Evolutionary conservation across 371 early-diverging fungal genomes (phyloP), one percentile per base, ranked within the genome.

Genomic region (Rhizomucor miehei): DNA sequence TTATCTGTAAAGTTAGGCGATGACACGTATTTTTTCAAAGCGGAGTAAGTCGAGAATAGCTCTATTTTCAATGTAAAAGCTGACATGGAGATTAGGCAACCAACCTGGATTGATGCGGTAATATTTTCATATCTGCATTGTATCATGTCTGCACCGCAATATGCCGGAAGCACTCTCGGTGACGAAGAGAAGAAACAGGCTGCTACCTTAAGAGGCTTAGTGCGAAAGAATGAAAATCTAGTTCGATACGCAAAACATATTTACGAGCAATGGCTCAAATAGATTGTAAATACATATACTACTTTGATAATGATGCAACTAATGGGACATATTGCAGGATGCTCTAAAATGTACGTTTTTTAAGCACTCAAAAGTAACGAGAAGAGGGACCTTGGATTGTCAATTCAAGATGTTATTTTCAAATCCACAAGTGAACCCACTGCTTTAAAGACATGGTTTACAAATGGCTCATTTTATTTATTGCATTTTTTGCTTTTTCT

Each of bases 51-150:
- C 10, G 20, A 19, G 9, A 14, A 50, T 35, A 37, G 17, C 17
- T 24, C 1, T 12, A 24, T 19, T 39, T 8, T 50, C 3, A 2
- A 17, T 38, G 20, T 8, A 13, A 38, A 20, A 50, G 10, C 51
- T 50, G 4, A 50, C 36, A 34, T 20, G 46, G 11, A 4, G 5
- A 21, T 21, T 48, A 69, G 73, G 46, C 75, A 79, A 43, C 85
- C 87, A 5, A 80, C 82, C 3, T 72, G 67, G 48, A 53, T 79
- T 0, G 87, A 87, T 57, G 87, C 85, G 13, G 69, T 75, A 2
- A 54, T 84, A 2, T 87, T 87, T 65, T 78, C 84, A 1, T 78
- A 82, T 58, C 62, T 83, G 16, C 84, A 87, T 49, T 61, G 66
- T 43, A 79, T 83, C 43, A 59, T 87, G 10, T 67, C 74, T 16